These are phyloP conservation scores for Pseudisothecium myosuroides DNA, from an alignment of 225 moss, liverwort and hornwort species.

Conservation along the genomic window DNA sequence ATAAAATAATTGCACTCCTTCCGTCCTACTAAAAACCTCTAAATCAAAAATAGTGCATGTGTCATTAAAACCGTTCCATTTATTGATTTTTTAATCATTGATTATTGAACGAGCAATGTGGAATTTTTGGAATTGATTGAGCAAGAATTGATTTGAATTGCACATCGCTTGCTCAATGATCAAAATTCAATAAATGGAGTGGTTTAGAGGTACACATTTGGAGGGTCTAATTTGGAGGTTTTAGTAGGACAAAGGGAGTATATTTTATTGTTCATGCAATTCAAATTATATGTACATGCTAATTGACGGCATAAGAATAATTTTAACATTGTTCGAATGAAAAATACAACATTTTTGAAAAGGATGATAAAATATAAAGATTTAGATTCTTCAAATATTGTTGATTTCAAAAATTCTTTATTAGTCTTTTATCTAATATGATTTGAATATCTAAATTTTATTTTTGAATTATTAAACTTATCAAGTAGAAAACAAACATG, in stretches of 20 bases:
- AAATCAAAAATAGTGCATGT: neutral
- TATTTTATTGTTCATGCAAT: neutral
- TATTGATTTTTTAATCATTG: neutral
- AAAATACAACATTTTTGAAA: neutral
- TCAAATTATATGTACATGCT: neutral
- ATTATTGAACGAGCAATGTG: fast-evolving
- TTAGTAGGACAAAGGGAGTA: neutral
- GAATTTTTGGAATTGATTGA: neutral
- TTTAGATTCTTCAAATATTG: neutral
- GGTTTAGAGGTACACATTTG: neutral
- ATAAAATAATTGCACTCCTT: neutral
- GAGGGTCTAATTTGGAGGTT: too few species aligned
- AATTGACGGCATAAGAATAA: neutral
- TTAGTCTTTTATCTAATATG: neutral
- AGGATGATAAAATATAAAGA: neutral
- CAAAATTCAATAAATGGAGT: neutral
- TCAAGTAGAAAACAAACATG: neutral
- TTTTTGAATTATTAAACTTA: neutral
- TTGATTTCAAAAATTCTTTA: neutral
- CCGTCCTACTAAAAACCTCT: fast-evolving
- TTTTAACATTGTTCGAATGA: neutral
- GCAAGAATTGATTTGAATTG: neutral
- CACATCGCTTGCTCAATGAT: fast-evolving
- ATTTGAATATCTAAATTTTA: neutral
- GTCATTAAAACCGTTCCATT: fast-evolving